Evolutionary conservation across 495 filamentous ascomycete species (phyloP), one percentile per base, ranked within the genome.

Genomic region (Hapsidospora chrysogenum): DNA sequence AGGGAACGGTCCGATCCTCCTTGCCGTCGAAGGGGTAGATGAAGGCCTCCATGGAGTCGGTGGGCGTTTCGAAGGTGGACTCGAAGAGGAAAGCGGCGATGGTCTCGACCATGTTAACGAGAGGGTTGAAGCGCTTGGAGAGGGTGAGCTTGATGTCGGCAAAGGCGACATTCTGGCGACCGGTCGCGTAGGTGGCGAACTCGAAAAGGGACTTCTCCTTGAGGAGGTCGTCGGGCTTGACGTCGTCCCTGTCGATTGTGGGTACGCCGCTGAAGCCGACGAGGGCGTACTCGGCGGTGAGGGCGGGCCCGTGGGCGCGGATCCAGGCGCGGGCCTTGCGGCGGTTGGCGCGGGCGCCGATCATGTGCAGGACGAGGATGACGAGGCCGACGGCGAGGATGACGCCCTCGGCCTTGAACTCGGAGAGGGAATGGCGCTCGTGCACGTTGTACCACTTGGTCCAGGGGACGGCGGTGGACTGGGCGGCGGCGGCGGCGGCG

Each of bases 391-490:
- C 65, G 9, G 70, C 66, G 33, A 89, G 60, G 46, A 96, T 79
- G 54, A 87, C 59, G 29, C 81, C 76, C 61, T 97, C 89, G 49
- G 76, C 66, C 55, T 76, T 70, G 66, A 97, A 97, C 48, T 97
- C 89, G 42, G 57, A 59, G 32, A 76, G 61, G 9, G 68, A 71
- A 43, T 80, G 68, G 43, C 89, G 82, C 69, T 97, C 86, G 70
- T 87, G 89, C 19, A 97, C 64, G 23, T 84, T 81, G 60, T 96
- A 97, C 89, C 89, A 96, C 62, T 82, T 83, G 29, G 89, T 93
- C 54, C 80, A 92, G 9, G 81, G 73, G 17, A 52, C 54, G 35
- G 64, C 67, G 34, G 68, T 57, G 22, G 63, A 60, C 42, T 64
- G 58, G 13, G 54, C 37, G 21, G 50, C 40, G 29, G 53, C 45